Conservation (phyloP, 2,329 filamentous ascomycete genomes). For the Cylindrodendrum hubeiense region DNA sequence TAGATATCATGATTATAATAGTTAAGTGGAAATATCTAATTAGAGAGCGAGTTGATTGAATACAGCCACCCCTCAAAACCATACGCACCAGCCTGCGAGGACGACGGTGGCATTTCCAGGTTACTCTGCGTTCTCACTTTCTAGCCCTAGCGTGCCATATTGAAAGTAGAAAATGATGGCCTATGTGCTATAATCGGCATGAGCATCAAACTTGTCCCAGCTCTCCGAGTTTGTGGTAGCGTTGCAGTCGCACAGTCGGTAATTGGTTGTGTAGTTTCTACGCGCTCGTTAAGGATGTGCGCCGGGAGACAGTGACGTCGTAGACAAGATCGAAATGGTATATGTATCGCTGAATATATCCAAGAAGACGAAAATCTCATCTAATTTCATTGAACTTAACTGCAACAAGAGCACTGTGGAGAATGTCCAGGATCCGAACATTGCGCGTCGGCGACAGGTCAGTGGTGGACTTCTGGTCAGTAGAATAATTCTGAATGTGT, state of each 20-base stretch:
- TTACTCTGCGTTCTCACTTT: not conserved
- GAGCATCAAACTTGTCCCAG: constrained; percentile 8
- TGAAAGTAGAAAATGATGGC: not conserved
- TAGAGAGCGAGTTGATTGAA: constrained; percentile 5
- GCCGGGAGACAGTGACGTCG: not conserved
- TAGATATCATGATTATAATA: too few species aligned
- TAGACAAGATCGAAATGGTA: too few species aligned
- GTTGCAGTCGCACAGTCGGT: too few species aligned
- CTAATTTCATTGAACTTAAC: too few species aligned
- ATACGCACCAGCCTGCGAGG: constrained; percentile 15
- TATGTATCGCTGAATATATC: too few species aligned
- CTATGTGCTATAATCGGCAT: constrained; percentile 3
- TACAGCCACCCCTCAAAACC: not conserved
- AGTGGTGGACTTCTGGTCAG: constrained; percentile 8
- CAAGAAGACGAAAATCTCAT: not conserved
- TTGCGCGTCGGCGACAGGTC: not conserved
- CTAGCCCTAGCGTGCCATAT: not conserved
- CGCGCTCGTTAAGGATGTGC: too few species aligned
- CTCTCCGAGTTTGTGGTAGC: too few species aligned
- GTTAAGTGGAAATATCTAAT: too few species aligned
- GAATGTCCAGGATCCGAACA: not conserved
- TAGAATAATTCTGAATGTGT: not conserved
- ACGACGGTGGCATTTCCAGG: constrained; percentile 10
- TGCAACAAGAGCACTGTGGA: not conserved
- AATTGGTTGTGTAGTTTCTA: too few species aligned